Base-by-base conservation (phyloP, 768 basidiomycete species). In the Cubamyces sp. region DNA sequence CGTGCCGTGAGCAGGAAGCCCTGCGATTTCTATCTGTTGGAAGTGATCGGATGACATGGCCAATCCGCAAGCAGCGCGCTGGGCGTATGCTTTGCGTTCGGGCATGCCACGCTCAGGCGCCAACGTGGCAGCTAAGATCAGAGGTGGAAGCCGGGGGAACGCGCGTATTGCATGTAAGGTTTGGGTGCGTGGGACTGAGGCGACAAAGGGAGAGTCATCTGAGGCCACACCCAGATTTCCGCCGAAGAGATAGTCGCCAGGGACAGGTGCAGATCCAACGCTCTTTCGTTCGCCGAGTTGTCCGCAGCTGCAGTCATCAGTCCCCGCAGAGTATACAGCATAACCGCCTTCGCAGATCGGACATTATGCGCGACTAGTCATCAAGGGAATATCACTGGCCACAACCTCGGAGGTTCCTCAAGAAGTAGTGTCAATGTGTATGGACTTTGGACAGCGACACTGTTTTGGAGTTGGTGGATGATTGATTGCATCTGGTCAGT, bases 171-270 rank as follows among this genome's bases (percentile, higher is more conserved):
- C 34, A 21, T 25, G 21, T 37, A 37, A 9, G 30, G 54, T 55
- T 37, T 45, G 37, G 21, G 30, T 28, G 57, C 48, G 57, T 50
- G 57, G n/a, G 57, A 57, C 21, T n/a, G 18, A 19, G n/a, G 40
- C 18, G 57, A 51, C 57, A 57, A 57, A 50, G 57, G 57, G 39
- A 41, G 15, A 41, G 25, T 59, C 50, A 52, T 42, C 25, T 51
- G 41, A 51, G 57, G 49, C 49, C 41, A 21, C 40, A 45, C 40
- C 41, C 34, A 41, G n/a, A 11, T 15, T 43, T 28, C 18, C 26
- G 57, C 26, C 26, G 28, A 34, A 34, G 49, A 21, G 57, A 59
- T 30, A 23, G 49, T 51, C 49, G 49, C 41, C 57, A 59, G 57
- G 56, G n/a, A 59, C 57, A 23, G n/a, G 39, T 21, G 37, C 28